Base-by-base conservation (phyloP, 2,329 filamentous ascomycete genomes). In the Aspergillus ibericus region DNA sequence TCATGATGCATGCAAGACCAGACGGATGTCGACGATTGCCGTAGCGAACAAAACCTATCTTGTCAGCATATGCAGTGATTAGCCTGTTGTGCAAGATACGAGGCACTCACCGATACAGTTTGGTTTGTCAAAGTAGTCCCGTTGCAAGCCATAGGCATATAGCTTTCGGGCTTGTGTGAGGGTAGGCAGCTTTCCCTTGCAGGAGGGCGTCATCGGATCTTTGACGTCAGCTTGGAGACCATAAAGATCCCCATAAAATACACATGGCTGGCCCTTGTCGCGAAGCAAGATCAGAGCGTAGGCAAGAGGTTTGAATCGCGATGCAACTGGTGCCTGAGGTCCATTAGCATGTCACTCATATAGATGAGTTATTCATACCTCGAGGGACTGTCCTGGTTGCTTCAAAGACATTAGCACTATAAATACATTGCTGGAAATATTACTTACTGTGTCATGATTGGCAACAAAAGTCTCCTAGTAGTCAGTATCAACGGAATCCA, bases 211-310 rank as follows among this genome's bases (percentile, higher is more conserved):
- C 58, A 82, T 79, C 4, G 81, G 76, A n/a, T 80, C 77, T 25
- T 82, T 76, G 49, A 75, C 68, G 48, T 72, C 74, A n/a, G 42
- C 8, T 25, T 78, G 76, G 50, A 86, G 85, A 20, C 88, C 87
- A 71, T 88, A 89, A 0, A 90, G 71, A 67, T 91, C 88, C 22
- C 88, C 87, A 69, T 87, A 91, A 70, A 91, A 91, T 35, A 90
- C 77, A 65, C 85, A 90, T 0, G 88, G 88, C 27, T 85, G 81
- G 15, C 87, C 87, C 34, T 83, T 77, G 51, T 80, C 74, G 12
- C 86, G 82, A 25, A 92, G 83, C 1, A 92, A 82, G 56, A 91
- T 90, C 46, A 92, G 80, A 0, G 87, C 78, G 71, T 92, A 91
- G 12, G 88, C 89, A 15, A 91, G 79, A 0, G 87, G 83, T 72